Conservation (phyloP, 306 rosid species). For the Ormosia semicastrata region DNA sequence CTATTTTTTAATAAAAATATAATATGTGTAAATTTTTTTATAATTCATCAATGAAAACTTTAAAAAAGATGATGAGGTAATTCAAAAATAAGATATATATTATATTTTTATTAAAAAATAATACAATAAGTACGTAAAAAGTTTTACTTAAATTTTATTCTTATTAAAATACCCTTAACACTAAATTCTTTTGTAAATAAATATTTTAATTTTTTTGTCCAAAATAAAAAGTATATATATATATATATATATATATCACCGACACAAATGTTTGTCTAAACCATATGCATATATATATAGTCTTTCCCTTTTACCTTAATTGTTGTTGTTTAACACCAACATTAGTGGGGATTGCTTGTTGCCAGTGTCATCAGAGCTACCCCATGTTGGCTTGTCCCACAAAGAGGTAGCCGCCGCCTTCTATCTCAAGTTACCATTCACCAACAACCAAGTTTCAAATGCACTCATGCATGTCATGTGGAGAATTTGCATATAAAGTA, state of each 20-base stretch:
- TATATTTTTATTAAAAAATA: too few relatives aligned
- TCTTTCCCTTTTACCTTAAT: not conserved
- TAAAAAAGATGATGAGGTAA: too few relatives aligned
- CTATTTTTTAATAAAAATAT: too few relatives aligned
- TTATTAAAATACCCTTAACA: too few relatives aligned
- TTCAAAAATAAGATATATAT: too few relatives aligned
- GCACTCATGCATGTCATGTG: not conserved
- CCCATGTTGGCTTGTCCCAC: conserved; percentile 50
- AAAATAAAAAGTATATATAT: too few relatives aligned
- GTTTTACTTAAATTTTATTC: too few relatives aligned
- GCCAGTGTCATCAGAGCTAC: conserved; percentile 21
- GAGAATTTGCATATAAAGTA: conserved; percentile 17
- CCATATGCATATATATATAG: not conserved
- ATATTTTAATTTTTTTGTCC: too few relatives aligned
- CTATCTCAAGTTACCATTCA: conserved; percentile 33
- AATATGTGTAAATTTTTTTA: too few relatives aligned
- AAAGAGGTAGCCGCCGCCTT: conserved; percentile 43
- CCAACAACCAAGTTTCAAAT: not conserved
- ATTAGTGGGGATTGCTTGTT: conserved; percentile 19
- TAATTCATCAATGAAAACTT: too few relatives aligned
- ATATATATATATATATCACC: not conserved
- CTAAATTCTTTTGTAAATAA: too few relatives aligned
- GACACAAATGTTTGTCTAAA: conserved; percentile 25
- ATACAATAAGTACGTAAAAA: too few relatives aligned
- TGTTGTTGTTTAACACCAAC: not conserved